Base-by-base conservation (phyloP, 768 basidiomycete species). In the Lentinula detonsa region DNA sequence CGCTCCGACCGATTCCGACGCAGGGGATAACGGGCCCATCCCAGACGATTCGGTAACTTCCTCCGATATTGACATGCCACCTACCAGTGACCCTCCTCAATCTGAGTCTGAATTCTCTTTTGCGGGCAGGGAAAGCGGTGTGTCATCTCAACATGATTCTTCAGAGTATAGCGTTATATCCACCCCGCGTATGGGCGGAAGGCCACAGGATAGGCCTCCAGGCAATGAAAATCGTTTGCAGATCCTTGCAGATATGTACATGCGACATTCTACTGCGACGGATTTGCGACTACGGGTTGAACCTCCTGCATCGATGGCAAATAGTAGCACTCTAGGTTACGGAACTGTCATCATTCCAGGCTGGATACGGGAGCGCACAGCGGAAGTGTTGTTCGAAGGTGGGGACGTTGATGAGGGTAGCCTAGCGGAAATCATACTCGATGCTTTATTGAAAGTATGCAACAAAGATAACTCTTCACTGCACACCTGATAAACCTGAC, bases 301-400 rank as follows among this genome's bases (percentile, higher is more conserved):
- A 15, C 89, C 90, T 33, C 88, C 91, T 6, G 69, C 74, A 2
- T 76, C 82, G 23, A 33, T 42, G 45, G 28, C 35, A 28, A 49
- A n/a, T 28, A 48, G 11, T 88, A 90, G 67, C 87, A 85, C 65
- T 75, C 78, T 11, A 88, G 91, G 91, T 2, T 76, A 81, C 7
- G 93, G 91, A 0, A 93, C 88, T 0, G 72, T 97, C 50, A 78
- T 91, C 49, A 84, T 98, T 48, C 96, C 96, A 1, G 96, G 96
- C 2, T 99, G 97, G 97, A 81, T 99, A 43, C 76, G 96, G 46
- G 96, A 98, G 70, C 81, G 95, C 13, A 90, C 90, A 1, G 86
- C 95, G 1, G 97, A 98, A 71, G 81, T 96, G 5, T 75, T 98
- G 9, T 98, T 97, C 63, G 91, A 93, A 69, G 87, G 88, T 1